Conservation (phyloP, 2,329 filamentous ascomycete genomes). For the Tetracladium maxilliforme region DNA sequence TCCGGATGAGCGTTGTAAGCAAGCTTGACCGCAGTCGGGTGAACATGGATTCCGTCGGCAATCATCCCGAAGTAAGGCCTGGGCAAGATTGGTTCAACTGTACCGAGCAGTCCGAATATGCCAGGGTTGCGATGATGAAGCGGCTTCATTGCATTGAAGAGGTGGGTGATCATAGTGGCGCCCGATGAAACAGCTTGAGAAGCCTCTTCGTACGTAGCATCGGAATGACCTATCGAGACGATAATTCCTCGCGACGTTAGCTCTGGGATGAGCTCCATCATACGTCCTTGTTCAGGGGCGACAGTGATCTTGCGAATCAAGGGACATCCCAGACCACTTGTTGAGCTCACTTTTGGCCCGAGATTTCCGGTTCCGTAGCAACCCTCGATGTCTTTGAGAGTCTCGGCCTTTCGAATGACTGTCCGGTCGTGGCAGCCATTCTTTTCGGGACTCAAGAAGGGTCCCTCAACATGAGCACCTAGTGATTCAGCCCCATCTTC, state of each 20-base stretch:
- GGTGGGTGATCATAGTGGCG: slow-evolving; percentile 35
- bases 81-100: slow-evolving; percentile 28
- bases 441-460: slow-evolving; percentile 34
- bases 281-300: slow-evolving; percentile 65
- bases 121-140: slow-evolving; percentile 34
- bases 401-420: slow-evolving; percentile 51
- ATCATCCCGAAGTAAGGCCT: slow-evolving; percentile 34
- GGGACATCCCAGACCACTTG: too few relatives aligned
- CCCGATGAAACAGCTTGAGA: slow-evolving; percentile 27
- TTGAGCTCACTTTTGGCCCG: too few relatives aligned
- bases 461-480: slow-evolving; percentile 40
- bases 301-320: slow-evolving; percentile 78
- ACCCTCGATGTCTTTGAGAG: slow-evolving; percentile 48
- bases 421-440: slow-evolving; percentile 48
- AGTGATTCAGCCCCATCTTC: slow-evolving; percentile 29
- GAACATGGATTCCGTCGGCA: slow-evolving; percentile 36
- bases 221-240: slow-evolving; percentile 57
- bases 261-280: slow-evolving; percentile 53
- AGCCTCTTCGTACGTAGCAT: slow-evolving; percentile 29
- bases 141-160: slow-evolving; percentile 36
- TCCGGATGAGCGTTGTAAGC: slow-evolving; percentile 28
- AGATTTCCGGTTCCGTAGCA: slow-evolving; percentile 67
- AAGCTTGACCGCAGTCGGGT: slow-evolving; percentile 30
- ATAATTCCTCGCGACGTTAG: slow-evolving; percentile 53
- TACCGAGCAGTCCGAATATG: slow-evolving; percentile 32